phyloP scores from a whole-genome alignment of 2,329 filamentous ascomycete species.

The Aspergillus sp. region DNA sequence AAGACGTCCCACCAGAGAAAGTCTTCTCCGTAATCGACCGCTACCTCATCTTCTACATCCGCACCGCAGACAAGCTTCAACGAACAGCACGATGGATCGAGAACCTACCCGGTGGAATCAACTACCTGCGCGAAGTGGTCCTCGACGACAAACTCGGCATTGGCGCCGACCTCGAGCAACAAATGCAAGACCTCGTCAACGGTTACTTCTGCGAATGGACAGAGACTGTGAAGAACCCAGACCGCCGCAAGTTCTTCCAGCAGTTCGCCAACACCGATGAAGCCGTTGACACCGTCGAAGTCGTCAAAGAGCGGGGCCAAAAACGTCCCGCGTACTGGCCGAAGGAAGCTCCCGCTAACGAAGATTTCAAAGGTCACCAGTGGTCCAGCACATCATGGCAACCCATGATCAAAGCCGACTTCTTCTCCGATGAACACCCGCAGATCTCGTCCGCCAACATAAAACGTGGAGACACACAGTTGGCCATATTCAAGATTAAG shows the following conservation, averaged over 20 bases:
- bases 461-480: slow-evolving; percentile 81
- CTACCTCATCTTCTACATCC: slow-evolving; percentile 89
- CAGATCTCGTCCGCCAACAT: slow-evolving; percentile 65
- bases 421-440: slow-evolving; percentile 64
- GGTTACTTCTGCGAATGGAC: slow-evolving; percentile 91
- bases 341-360: slow-evolving; percentile 51
- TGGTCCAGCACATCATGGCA: slow-evolving; percentile 69
- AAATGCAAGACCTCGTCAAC: slow-evolving; percentile 80
- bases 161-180: slow-evolving; percentile 71
- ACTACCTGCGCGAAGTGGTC: slow-evolving; percentile 74
- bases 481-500: slow-evolving; percentile 76
- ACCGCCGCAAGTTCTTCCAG: slow-evolving; percentile 61
- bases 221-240: slow-evolving; percentile 65
- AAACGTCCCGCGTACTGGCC: slow-evolving; percentile 71
- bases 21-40: slow-evolving; percentile 79
- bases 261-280: slow-evolving; percentile 82
- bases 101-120: slow-evolving; percentile 71
- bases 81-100: slow-evolving; percentile 86
- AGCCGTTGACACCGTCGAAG: slow-evolving; percentile 61
- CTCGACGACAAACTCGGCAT: slow-evolving; percentile 83
- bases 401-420: slow-evolving; percentile 62
- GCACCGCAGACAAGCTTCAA: slow-evolving; percentile 83
- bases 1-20: slow-evolving; percentile 76
- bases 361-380: slow-evolving; percentile 65
- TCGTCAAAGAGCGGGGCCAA: slow-evolving; percentile 66